Conservation (phyloP, 768 basidiomycete genomes). For the Mycena rosella region DNA sequence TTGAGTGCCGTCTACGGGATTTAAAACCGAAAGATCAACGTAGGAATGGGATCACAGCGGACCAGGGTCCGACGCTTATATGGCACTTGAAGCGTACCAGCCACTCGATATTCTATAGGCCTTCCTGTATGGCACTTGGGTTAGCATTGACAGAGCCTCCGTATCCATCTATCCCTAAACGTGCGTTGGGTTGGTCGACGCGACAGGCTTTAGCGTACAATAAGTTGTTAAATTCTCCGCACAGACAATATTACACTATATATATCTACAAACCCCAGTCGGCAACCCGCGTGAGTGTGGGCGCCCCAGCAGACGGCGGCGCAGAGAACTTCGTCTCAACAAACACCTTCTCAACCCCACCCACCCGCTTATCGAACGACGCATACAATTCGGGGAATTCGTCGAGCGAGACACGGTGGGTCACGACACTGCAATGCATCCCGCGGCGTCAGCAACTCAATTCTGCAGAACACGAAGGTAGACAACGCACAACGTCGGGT, state of each 20-base stretch:
- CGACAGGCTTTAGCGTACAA: too few species aligned
- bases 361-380: conserved; percentile 68
- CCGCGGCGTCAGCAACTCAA: conserved; percentile 5
- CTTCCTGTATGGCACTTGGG: too few species aligned
- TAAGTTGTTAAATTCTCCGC: too few species aligned
- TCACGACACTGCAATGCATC: conserved; percentile 60
- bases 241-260: conserved; percentile 2
- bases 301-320: conserved; percentile 62
- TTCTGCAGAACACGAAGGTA: background rate
- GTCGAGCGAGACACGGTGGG: conserved; percentile 73
- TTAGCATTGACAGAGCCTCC: too few species aligned
- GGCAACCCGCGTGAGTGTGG: conserved; percentile 63
- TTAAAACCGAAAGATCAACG: too few species aligned
- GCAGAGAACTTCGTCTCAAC: conserved; percentile 73
- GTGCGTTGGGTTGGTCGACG: too few species aligned
- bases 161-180: too few species aligned
- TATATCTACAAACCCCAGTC: conserved; percentile 51
- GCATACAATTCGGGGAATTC: conserved; percentile 75
- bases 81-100: too few species aligned
- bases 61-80: too few species aligned
- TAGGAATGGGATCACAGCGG: too few species aligned
- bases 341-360: conserved; percentile 79
- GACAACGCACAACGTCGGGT: conserved; percentile 64
- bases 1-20: too few species aligned
- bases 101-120: too few species aligned